Evolutionary conservation across 139 green algal species (phyloP).

Genomic region (Tetradesmus lagerheimii): DNA sequence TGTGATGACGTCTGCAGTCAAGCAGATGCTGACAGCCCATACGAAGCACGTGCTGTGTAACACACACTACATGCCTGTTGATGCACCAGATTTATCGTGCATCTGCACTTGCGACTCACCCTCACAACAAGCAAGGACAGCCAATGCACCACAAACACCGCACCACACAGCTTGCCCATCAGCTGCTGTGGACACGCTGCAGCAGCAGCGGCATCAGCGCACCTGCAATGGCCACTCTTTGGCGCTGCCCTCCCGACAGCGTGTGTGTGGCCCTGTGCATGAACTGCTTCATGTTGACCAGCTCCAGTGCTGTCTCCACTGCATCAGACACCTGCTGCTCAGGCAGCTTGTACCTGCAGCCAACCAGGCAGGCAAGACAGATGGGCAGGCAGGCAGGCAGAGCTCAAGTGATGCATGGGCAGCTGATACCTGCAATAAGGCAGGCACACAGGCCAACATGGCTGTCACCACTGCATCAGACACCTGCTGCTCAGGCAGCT

Average conservation of each 20-base stretch:
- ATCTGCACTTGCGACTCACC: too few relatives aligned
- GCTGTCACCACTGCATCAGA: constrained; percentile 66
- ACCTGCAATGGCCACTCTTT: constrained; percentile 97
- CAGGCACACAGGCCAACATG: too few relatives aligned
- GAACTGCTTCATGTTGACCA: constrained; percentile 87
- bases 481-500: constrained; percentile 68
- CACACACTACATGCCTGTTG: too few relatives aligned
- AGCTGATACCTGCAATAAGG: too few relatives aligned
- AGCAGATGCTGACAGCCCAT: too few relatives aligned
- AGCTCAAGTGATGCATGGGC: neutral
- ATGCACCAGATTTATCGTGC: too few relatives aligned
- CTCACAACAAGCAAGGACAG: too few relatives aligned
- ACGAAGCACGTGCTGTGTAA: too few relatives aligned
- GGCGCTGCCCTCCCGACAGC: constrained; percentile 97
- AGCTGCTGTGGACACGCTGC: neutral
- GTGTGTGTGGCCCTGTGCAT: constrained; percentile 82
- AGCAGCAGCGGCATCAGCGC: constrained; percentile 27
- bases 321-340: constrained; percentile 59
- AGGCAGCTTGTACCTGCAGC: constrained; percentile 72
- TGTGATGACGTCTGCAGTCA: too few relatives aligned
- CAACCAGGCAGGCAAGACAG: too few relatives aligned
- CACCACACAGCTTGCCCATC: neutral
- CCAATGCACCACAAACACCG: too few relatives aligned
- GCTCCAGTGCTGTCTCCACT: constrained; percentile 75
- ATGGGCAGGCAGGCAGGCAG: too few relatives aligned